Evolutionary conservation across 768 basidiomycete genomes (phyloP).

Genomic region (Lentinula guzmanii): DNA sequence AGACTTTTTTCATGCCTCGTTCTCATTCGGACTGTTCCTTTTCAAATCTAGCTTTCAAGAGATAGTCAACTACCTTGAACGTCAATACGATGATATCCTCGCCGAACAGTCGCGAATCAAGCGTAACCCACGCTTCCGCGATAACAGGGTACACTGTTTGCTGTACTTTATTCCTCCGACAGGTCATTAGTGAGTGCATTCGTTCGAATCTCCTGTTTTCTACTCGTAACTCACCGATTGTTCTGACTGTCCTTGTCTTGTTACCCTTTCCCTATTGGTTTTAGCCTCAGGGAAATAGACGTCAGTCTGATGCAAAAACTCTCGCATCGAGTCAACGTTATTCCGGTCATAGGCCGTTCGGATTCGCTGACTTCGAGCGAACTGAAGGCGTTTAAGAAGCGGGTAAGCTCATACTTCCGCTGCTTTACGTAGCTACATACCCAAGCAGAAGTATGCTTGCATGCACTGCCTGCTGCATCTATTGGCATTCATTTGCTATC

Average conservation of each 20-base stretch:
- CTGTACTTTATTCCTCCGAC: slow-evolving; percentile 91
- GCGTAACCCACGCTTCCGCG: slow-evolving; percentile 88
- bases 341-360: slow-evolving; percentile 85
- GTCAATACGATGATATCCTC: slow-evolving; percentile 90
- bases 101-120: slow-evolving; percentile 86
- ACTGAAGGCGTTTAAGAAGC: slow-evolving; percentile 78
- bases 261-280: background rate
- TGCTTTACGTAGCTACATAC: slow-evolving; percentile 8
- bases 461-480: background rate
- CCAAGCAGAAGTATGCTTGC: background rate
- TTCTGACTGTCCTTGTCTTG: slow-evolving; percentile 5
- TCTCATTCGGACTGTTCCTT: background rate
- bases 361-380: slow-evolving; percentile 83
- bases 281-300: slow-evolving; percentile 81
- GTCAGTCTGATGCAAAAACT: slow-evolving; percentile 89
- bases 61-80: slow-evolving; percentile 81
- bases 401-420: slow-evolving; percentile 31
- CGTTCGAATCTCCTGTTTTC: background rate
- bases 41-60: slow-evolving; percentile 67
- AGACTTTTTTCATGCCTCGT: background rate
- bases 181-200: slow-evolving; percentile 64
- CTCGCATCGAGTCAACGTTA: slow-evolving; percentile 89
- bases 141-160: slow-evolving; percentile 83
- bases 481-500: background rate
- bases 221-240: background rate